Conservation (phyloP, 2,329 filamentous ascomycete species). For the Chaetomiaceae sp. region DNA sequence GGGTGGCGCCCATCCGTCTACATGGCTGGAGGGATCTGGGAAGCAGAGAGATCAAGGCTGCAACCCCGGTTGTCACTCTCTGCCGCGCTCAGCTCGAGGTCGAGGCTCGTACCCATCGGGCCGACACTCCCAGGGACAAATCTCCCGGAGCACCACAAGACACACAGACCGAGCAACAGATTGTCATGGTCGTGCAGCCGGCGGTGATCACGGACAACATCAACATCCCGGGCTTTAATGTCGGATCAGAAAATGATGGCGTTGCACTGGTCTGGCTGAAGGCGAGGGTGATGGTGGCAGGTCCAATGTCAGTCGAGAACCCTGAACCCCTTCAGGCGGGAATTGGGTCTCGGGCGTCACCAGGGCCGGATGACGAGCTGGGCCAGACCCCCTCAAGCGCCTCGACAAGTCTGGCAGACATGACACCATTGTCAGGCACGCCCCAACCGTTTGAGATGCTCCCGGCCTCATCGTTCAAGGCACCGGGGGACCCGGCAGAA, state of each 20-base stretch:
- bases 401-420: not conserved
- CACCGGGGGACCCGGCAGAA: not conserved
- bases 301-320: not conserved
- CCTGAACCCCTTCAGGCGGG: not conserved
- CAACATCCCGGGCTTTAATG: not conserved
- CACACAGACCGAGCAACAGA: not conserved
- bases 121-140: not conserved
- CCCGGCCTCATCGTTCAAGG: not conserved
- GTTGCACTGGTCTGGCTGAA: slow-evolving; percentile 9
- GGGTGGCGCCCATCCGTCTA: slow-evolving; percentile 3
- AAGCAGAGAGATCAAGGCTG: not conserved
- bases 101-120: not conserved
- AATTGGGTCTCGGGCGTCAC: not conserved
- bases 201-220: slow-evolving; percentile 10
- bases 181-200: slow-evolving; percentile 12
- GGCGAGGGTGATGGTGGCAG: slow-evolving; percentile 7
- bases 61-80: slow-evolving; percentile 6
- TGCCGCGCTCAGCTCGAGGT: slow-evolving; percentile 9
- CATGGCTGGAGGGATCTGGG: slow-evolving; percentile 5
- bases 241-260: not conserved
- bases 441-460: not conserved
- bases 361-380: too few relatives aligned
- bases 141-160: not conserved
- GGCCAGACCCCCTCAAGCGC: not conserved
- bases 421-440: not conserved